phyloP scores from a whole-genome alignment of 306 rosid genomes.

The Gynostemma pentaphyllum region DNA sequence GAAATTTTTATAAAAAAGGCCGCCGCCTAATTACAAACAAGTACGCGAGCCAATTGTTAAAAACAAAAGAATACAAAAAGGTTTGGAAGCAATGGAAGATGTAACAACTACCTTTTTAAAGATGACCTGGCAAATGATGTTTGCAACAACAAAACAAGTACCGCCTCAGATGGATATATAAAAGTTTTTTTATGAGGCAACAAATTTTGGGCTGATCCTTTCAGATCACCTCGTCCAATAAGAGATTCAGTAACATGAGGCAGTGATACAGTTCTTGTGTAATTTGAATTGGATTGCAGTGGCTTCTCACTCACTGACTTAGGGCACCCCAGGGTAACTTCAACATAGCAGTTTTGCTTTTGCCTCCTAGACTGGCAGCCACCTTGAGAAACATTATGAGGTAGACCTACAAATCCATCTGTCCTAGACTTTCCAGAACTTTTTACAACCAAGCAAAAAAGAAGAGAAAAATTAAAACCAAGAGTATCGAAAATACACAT shows the following conservation, averaged over 20 bases:
- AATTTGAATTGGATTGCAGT: conserved; percentile 32
- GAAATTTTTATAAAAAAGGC: too few relatives aligned
- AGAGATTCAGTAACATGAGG: conserved; percentile 44
- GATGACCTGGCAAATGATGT: conserved; percentile 73
- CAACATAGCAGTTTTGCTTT: conserved; percentile 72
- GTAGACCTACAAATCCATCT: conserved; percentile 68
- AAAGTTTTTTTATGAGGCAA: conserved; percentile 55
- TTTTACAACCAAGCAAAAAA: conserved; percentile 14
- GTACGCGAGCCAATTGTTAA: too few relatives aligned
- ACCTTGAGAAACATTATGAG: conserved; percentile 68
- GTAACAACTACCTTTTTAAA: conserved; percentile 52
- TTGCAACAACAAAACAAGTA: conserved; percentile 74
- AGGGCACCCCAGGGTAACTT: conserved; percentile 81
- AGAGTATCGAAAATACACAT: not conserved
- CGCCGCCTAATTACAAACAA: too few relatives aligned
- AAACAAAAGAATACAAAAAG: too few relatives aligned
- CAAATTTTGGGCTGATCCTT: conserved; percentile 42
- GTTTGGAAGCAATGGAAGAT: not conserved
- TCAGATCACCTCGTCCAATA: conserved; percentile 55
- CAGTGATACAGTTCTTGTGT: conserved; percentile 35
- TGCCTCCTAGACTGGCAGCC: conserved; percentile 79
- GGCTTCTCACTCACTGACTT: conserved; percentile 43
- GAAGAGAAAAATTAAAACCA: not conserved
- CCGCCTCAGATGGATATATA: conserved; percentile 86
- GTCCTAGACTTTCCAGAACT: conserved; percentile 66